Evolutionary conservation across 2,329 filamentous ascomycete species (phyloP), one percentile per base, ranked within the genome.

Genomic region (Stagonosporopsis tanaceti): DNA sequence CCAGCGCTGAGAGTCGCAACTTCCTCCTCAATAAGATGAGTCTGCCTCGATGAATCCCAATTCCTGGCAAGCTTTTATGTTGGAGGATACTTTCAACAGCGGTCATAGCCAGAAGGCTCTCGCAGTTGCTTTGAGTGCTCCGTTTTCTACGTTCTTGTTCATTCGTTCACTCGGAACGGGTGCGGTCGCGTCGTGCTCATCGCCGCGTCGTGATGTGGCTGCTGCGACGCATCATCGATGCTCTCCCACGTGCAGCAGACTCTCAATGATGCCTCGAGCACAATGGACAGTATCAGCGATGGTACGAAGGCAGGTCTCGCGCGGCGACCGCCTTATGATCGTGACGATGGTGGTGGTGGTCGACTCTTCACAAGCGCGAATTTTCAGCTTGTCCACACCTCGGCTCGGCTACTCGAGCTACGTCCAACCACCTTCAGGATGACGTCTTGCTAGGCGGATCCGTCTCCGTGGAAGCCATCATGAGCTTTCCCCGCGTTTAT

Each of bases 61-160:
- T 50, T 51, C 51, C 61, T 50, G 53, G 52, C 56, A 40, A 28
- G 39, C 39, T 60, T 58, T 11, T 22, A 15, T 69, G 22, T 69
- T 47, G 67, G 67, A 69, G 67, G 65, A 65, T 68, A 69, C 65
- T 69, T 69, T 69, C 62, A 68, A 69, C 67, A 64, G 67, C 59
- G 63, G 64, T 69, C 67, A 66, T 64, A 39, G 68, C 65, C 59
- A 54, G 39, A 50, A 59, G 59, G 63, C 63, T 69, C 65, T 67
- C 63, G 63, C 65, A 68, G 67, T 68, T 63, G 62, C 67, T 69
- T 69, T 69, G 67, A 69, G 67, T 66, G 52, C 67, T 69, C 67
- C 67, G 46, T 50, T 37, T 30, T 46, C 50, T 58, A 58, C 50
- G 22, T 38, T 27, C 17, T 37, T 24, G 2, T n/a, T 15, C 24